Evolutionary conservation across 1,284 basidiomycete genomes (phyloP), one percentile per base, ranked within the genome.

Genomic region (Veloporphyrellus conicus): DNA sequence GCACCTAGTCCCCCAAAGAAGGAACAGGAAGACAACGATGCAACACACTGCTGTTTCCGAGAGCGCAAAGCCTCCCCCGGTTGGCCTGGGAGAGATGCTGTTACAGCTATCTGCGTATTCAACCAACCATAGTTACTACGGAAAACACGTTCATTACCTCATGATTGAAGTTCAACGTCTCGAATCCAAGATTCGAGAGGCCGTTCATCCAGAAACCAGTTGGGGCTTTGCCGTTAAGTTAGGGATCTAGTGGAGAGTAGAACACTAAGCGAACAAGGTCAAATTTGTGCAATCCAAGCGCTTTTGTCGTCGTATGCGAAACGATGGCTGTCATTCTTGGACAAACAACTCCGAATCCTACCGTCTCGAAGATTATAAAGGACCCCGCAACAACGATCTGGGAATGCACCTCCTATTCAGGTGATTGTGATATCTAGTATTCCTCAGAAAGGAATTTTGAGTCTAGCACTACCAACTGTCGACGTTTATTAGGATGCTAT

Each of bases 241-340:
- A 76, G 93, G 36, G 90, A 95, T 57, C 77, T 97, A 25, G 82
- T 99, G 39, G 92, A 90, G 1, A 82, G 88, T 6, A 74, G 92
- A 46, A 85, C 97, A 77, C 71, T 99, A 41, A 87, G 87, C 48
- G 94, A 98, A 62, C 90, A 93, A 56, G 93, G 87, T 0, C 94
- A 98, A 68, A 94, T 97, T 41, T 74, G 78, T 29, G 95, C 94
- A 0, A 89, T 97, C 25, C 85, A 90, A 56, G 93, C 94, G 55
- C 72, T 97, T 40, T 84, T 88, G 0, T 82, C 76, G 42, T 73
- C 77, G 6, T 96, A 93, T 60, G 73, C 97, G 46, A 91, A 90
- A 62, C 80, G 88, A 49, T 99, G 93, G 92, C 93, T 93, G 0
- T 95, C 63, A 86, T 96, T 77, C 93, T 92, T 2, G 90, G 90